Evolutionary conservation across 164 flowering plant species (phyloP).

Genomic region (Piper longum): DNA sequence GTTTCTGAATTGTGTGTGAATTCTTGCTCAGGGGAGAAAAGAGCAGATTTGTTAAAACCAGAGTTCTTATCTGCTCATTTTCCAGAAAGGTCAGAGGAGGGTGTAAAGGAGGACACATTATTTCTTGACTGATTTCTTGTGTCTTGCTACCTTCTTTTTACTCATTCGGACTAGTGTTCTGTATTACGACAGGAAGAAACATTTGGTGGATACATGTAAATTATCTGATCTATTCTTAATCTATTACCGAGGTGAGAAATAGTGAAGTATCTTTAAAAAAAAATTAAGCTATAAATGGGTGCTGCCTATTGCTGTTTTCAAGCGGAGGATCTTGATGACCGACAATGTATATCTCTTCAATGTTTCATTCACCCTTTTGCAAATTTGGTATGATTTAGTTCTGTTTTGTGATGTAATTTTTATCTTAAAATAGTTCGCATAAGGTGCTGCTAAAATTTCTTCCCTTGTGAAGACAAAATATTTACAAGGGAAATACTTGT

Average conservation of each 20-base stretch:
- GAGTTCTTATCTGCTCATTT: not conserved
- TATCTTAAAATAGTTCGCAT: not conserved
- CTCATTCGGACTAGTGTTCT: not conserved
- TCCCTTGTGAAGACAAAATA: too few species aligned
- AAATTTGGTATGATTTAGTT: constrained; percentile 30
- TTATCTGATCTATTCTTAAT: not conserved
- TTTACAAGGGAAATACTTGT: not conserved
- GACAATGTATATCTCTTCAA: constrained; percentile 57
- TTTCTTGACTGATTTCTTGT: not conserved
- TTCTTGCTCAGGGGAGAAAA: too few species aligned
- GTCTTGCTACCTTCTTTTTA: not conserved
- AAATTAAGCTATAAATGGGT: constrained; percentile 34
- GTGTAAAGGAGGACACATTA: not conserved
- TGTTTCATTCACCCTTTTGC: constrained; percentile 54
- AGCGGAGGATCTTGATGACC: constrained; percentile 52
- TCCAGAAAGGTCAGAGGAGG: not conserved
- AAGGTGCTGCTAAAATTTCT: too few species aligned
- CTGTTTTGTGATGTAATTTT: not conserved
- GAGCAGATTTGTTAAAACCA: not conserved
- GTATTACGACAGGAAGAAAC: not conserved
- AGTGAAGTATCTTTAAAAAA: not conserved
- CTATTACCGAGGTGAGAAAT: not conserved
- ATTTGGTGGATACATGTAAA: not conserved
- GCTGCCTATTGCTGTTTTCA: constrained; percentile 71
- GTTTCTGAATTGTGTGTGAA: too few species aligned